These are phyloP conservation scores for Amanita subjunquillea DNA, from an alignment of 768 basidiomycete genomes.

Conservation along the genomic window DNA sequence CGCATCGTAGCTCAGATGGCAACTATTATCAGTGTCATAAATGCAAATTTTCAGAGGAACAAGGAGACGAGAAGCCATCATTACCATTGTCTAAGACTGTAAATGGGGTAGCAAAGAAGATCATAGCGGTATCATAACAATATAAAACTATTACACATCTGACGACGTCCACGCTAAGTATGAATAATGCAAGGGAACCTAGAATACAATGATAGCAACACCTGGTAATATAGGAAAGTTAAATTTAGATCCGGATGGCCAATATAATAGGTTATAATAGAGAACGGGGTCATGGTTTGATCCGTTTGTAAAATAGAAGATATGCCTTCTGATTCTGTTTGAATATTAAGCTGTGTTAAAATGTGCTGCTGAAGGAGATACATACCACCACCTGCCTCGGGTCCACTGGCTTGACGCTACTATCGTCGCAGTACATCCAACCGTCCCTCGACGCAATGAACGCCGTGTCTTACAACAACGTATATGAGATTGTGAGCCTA, in stretches of 20 bases:
- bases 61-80: not conserved
- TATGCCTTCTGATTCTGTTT: conserved; percentile 53
- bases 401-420: conserved; percentile 66
- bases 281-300: conserved; percentile 29
- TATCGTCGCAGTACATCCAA: conserved; percentile 94
- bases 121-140: conserved; percentile 26
- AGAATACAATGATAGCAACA: conserved; percentile 5
- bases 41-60: conserved; percentile 29
- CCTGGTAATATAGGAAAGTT: conserved; percentile 7
- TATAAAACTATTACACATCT: conserved; percentile 1
- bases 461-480: conserved; percentile 65
- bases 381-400: conserved; percentile 78
- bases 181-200: conserved; percentile 5
- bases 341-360: conserved; percentile 3
- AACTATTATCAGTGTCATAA: conserved; percentile 33
- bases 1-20: conserved; percentile 8
- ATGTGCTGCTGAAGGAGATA: not conserved
- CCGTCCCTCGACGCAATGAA: conserved; percentile 78
- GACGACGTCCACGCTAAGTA: conserved; percentile 1
- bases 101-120: conserved; percentile 8
- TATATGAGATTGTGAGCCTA: not conserved
- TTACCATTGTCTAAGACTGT: conserved; percentile 3
- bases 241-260: conserved; percentile 11
- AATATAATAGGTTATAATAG: conserved; percentile 7
- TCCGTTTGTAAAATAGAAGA: conserved; percentile 73